Conservation (phyloP, 202 grass and related monocot species). For the Panicum virgatum region DNA sequence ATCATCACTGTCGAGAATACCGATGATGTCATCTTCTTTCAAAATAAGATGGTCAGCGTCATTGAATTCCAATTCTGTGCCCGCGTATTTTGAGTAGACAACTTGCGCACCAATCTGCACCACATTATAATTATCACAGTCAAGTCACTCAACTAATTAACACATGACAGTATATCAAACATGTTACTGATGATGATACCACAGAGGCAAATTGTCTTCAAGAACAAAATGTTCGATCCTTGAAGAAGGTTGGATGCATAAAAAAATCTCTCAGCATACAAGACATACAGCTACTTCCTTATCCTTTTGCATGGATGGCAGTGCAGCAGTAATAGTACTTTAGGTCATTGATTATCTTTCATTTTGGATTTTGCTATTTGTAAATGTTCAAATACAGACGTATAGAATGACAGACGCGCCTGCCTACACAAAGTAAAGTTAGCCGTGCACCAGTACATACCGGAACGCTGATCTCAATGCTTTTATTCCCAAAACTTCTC, state of each 20-base stretch:
- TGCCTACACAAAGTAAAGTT: constrained; percentile 1
- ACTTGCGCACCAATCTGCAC: constrained; percentile 72
- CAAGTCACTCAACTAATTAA: background rate
- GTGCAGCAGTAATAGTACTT: constrained; percentile 4
- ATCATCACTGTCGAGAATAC: constrained; percentile 81
- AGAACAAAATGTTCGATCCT: background rate
- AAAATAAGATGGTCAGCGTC: constrained; percentile 75
- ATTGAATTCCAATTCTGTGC: constrained; percentile 87
- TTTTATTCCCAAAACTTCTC: constrained; percentile 60
- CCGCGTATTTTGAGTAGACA: constrained; percentile 83
- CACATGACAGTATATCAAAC: constrained; percentile 2
- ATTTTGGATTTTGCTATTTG: background rate
- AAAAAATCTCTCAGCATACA: background rate
- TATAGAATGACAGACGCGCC: background rate
- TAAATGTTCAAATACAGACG: background rate
- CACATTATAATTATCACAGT: constrained; percentile 21
- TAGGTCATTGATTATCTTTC: background rate
- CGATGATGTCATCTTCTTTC: constrained; percentile 94
- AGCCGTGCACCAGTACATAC: constrained; percentile 40
- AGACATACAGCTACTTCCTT: background rate
- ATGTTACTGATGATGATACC: background rate
- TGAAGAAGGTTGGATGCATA: constrained; percentile 9
- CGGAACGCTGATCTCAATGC: constrained; percentile 56
- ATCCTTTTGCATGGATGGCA: background rate
- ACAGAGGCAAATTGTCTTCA: background rate